Conservation (phyloP, 1,139 yeast species). For the Pichia sp. region DNA sequence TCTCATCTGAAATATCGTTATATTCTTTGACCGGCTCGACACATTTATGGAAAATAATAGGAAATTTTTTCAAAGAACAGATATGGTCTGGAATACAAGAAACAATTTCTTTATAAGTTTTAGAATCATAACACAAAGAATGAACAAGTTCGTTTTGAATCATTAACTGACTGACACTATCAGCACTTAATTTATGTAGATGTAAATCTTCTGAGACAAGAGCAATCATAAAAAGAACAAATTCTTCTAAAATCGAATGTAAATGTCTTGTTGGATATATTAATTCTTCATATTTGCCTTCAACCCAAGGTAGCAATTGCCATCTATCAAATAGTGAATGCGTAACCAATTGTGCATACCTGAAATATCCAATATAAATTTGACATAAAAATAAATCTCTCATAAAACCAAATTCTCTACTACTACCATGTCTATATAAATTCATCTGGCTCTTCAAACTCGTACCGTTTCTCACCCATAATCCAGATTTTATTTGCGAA, state of each 20-base stretch:
- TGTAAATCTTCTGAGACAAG: slow-evolving; percentile 63
- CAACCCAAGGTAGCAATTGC: slow-evolving; percentile 50
- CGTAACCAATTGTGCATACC: slow-evolving; percentile 52
- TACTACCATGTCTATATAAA: slow-evolving; percentile 73
- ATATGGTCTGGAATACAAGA: slow-evolving; percentile 71
- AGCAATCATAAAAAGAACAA: slow-evolving; percentile 62
- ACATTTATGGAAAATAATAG: slow-evolving; percentile 40
- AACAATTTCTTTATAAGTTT: slow-evolving; percentile 66
- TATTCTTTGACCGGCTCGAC: slow-evolving; percentile 27
- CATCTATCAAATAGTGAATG: slow-evolving; percentile 63
- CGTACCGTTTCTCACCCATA: slow-evolving; percentile 62
- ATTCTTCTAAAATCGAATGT: slow-evolving; percentile 69
- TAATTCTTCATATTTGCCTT: slow-evolving; percentile 35
- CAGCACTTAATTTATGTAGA: slow-evolving; percentile 45
- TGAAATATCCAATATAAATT: slow-evolving; percentile 47
- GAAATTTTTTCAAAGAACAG: slow-evolving; percentile 67
- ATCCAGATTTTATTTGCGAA: slow-evolving; percentile 53
- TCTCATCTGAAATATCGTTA: slow-evolving; percentile 27
- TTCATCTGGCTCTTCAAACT: slow-evolving; percentile 74
- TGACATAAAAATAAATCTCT: slow-evolving; percentile 75
- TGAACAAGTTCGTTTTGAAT: slow-evolving; percentile 72
- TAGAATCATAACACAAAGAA: slow-evolving; percentile 65
- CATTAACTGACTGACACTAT: slow-evolving; percentile 45
- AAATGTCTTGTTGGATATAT: slow-evolving; percentile 36
- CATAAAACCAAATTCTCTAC: slow-evolving; percentile 76